Evolutionary conservation across 441 rosid species (phyloP), one percentile per base, ranked within the genome.

Genomic region (Bruguiera hainesii): DNA sequence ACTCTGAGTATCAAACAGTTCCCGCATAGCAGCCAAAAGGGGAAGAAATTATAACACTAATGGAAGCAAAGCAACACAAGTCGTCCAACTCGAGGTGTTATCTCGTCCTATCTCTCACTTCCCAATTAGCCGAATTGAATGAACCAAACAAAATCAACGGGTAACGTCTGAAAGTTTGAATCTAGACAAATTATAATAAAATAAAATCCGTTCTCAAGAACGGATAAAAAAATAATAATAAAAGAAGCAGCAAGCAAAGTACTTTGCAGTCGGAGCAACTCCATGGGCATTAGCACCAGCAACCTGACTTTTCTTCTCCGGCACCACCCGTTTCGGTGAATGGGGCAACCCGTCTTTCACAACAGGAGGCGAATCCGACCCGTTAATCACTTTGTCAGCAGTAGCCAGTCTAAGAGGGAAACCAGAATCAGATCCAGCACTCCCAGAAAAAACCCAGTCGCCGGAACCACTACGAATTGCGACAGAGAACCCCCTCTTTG

Each of bases 401-500:
- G 29, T 65, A 62, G 60, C 68, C 31, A 63, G 30, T 70, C 57
- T 55, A 6, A 78, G 75, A 69, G 79, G 72, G 42, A 74, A 75
- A 30, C 53, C 67, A 75, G 77, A 63, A 61, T 61, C 73, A 67
- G 79, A 73, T 62, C 70, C 78, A 71, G 73, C 82, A 64, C 69
- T 37, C 18, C 57, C 72, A 68, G 86, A 70, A 78, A 85, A 83
- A 64, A 75, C 85, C 96, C 89, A 84, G 60, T 83, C 83, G 60
- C 68, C 72, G 68, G 87, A 78, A 57, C 78, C 75, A 49, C 77
- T 77, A 13, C 83, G 75, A 59, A 81, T 84, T 65, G 90, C 88
- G 67, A 86, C 90, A 48, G 86, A 81, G 66, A 86, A 87, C 0
- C 84, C 87, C 73, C 94, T 83, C 73, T 83, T 88, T 33, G 90